These are phyloP conservation scores for Plicaturopsis crispa DNA, from an alignment of 768 basidiomycete genomes.

Conservation along the genomic window DNA sequence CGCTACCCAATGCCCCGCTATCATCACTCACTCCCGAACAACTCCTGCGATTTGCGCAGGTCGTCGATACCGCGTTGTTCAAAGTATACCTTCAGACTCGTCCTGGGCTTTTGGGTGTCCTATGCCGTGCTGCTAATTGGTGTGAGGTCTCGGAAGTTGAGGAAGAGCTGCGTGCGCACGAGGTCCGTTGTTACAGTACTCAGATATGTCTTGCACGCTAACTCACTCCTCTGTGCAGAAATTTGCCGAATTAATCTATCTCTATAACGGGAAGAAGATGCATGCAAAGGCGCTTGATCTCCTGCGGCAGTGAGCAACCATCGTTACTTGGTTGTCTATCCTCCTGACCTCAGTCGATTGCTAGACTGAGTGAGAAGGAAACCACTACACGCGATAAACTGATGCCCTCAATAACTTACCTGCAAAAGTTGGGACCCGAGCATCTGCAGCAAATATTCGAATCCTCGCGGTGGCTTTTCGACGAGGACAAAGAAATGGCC, in stretches of 20 bases:
- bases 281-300: conserved; percentile 81
- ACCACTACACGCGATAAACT: conserved; percentile 74
- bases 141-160: conserved; percentile 95
- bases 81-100: conserved; percentile 83
- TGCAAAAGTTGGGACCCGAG: conserved; percentile 84
- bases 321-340: background rate
- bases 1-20: conserved; percentile 69
- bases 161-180: conserved; percentile 69
- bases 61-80: conserved; percentile 93
- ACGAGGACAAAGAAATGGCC: conserved; percentile 61
- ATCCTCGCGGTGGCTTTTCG: conserved; percentile 80
- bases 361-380: conserved; percentile 76
- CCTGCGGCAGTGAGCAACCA: conserved; percentile 64
- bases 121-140: conserved; percentile 93
- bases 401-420: conserved; percentile 76
- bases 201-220: background rate
- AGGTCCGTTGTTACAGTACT: conserved; percentile 38
- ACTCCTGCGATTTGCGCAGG: conserved; percentile 81
- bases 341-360: background rate
- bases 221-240: conserved; percentile 43
- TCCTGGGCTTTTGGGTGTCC: conserved; percentile 72
- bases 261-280: conserved; percentile 95
- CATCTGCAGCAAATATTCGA: conserved; percentile 78
- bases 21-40: conserved; percentile 73
- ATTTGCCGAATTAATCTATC: conserved; percentile 81